Base-by-base conservation (phyloP, 1,284 basidiomycete species). In the Waitea zeae region DNA sequence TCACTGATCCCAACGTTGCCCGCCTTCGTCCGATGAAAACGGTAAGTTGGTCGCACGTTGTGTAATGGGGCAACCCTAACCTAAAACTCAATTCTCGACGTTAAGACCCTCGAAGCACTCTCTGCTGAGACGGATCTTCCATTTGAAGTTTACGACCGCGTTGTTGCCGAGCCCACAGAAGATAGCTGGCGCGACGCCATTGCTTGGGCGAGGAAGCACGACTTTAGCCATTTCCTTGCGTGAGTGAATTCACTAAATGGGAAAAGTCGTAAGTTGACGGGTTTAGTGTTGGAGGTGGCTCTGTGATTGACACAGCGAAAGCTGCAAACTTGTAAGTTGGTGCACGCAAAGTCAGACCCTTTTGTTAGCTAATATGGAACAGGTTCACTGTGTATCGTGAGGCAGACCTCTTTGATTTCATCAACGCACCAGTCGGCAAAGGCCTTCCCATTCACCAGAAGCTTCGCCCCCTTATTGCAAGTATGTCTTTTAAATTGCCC, bases 211-310 rank as follows among this genome's bases (percentile, higher is more conserved):
- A 67, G 90, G 40, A 47, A 72, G 39, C 73, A 87, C 36, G 75
- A 95, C 54, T 87, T 93, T 51, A 88, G 80, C 44, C 92, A 96
- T 52, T 95, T 92, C 62, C 64, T 95, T 26, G 90, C 90, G 81
- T 84, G 48, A 42, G 73, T 61, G 34, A 27, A 17, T 12, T 14
- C 24, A 26, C 24, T 7, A 26, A 9, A 7, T n/a, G n/a, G 7
- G 9, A n/a, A 7, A 26, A n/a, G 9, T n/a, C n/a, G 24, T n/a
- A 9, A 26, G n/a, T 26, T 26, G 24, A 26, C n/a, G 24, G 24
- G 7, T n/a, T 11, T 42, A 86, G 81, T 33, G 86, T 96, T 17
- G 90, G 92, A 43, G 92, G 92, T 29, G 92, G 92, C 41, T 89
- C 83, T 43, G 87, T 92, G 19, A 97, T 97, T 52, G 93, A 96